Conservation (phyloP, 257 asterid genomes). For the Apocynum venetum region DNA sequence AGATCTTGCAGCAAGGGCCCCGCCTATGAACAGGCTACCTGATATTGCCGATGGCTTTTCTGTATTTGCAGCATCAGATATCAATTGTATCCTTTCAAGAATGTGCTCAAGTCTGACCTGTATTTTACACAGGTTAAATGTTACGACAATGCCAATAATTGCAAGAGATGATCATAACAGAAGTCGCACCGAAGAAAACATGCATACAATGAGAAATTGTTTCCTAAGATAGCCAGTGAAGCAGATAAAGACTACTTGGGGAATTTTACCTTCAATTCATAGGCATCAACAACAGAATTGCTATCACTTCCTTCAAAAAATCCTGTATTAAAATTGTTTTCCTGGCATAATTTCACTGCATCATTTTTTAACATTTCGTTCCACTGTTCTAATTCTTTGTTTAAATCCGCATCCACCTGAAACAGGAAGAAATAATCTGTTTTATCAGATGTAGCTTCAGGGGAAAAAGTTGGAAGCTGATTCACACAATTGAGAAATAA, state of each 20-base stretch:
- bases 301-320: conserved; percentile 92
- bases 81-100: conserved; percentile 79
- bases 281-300: conserved; percentile 84
- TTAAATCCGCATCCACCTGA: conserved; percentile 81
- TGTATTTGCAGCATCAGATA: conserved; percentile 92
- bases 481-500: background rate
- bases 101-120: conserved; percentile 99
- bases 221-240: background rate
- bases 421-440: conserved; percentile 25
- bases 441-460: background rate
- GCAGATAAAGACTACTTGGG: background rate
- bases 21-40: conserved; percentile 68
- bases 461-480: background rate
- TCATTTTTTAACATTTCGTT: conserved; percentile 82
- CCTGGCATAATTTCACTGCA: conserved; percentile 80
- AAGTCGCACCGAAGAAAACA: conserved; percentile 7
- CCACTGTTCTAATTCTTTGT: conserved; percentile 95
- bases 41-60: conserved; percentile 78
- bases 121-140: conserved; percentile 13
- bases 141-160: background rate
- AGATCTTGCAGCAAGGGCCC: conserved; percentile 97
- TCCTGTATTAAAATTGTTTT: conserved; percentile 84
- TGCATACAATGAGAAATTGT: background rate
- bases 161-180: background rate
- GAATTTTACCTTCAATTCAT: conserved; percentile 78